A percentile compares a stretch with the other conserved stretches of the same genome.
Conservation (phyloP, 495 filamentous ascomycete species). For the Xylaria cubensis region DNA sequence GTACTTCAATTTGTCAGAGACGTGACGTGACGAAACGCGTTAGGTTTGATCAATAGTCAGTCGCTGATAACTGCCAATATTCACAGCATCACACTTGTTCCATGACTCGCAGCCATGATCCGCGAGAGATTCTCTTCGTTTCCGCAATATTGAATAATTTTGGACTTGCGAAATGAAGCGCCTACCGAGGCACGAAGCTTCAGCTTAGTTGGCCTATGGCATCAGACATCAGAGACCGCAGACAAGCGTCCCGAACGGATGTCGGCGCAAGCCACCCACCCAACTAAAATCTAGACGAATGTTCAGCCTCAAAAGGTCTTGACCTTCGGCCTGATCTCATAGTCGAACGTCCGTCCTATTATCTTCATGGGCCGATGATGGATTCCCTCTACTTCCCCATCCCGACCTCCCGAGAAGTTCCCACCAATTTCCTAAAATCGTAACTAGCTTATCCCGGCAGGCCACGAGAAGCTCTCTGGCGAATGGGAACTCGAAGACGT, state of each 20-base stretch:
- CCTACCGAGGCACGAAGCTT: conserved; percentile 1
- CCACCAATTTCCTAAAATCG: conserved; percentile 25
- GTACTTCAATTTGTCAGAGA: neutral
- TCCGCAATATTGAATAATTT: conserved; percentile 5
- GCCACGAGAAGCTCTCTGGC: conserved; percentile 17
- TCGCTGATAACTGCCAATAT: conserved; percentile 1
- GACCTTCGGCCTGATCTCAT: conserved; percentile 7
- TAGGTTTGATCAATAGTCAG: neutral
- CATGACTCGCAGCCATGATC: neutral
- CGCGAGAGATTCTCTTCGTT: neutral
- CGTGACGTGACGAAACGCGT: conserved; percentile 15
- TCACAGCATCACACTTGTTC: neutral
- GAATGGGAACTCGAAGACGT: conserved; percentile 20
- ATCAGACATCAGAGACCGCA: neutral
- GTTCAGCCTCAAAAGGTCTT: conserved; percentile 22
- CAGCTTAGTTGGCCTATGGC: conserved; percentile 14
- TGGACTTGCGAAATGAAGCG: neutral
- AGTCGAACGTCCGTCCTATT: neutral
- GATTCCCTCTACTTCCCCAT: neutral
- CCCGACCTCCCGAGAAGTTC: neutral
- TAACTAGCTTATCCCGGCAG: conserved; percentile 21
- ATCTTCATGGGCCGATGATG: conserved; percentile 8
- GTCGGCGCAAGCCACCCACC: conserved; percentile 12
- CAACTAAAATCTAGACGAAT: neutral
- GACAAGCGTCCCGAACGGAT: conserved; percentile 15